Evolutionary conservation across 2,329 filamentous ascomycete genomes (phyloP), one percentile per base, ranked within the genome.

Genomic region (Gnomoniopsis smithogilvyi): DNA sequence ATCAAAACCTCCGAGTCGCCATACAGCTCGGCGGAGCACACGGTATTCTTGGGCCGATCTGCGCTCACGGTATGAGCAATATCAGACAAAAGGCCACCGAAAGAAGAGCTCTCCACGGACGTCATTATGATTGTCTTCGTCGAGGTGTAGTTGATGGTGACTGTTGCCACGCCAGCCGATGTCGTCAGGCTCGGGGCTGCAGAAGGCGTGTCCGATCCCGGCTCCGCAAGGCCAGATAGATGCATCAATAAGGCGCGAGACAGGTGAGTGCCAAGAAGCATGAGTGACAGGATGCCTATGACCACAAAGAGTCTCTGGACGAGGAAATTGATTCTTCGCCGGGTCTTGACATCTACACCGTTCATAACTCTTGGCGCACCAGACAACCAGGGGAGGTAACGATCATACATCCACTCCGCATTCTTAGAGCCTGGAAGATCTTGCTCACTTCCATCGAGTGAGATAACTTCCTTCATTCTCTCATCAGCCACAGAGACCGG

Each of bases 1-100:
- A 87, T 76, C 53, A 85, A 68, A 33, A 87, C 78, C 60, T 83
- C 78, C 56, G 79, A 78, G 56, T 75, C 73, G 58, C 78, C 75
- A 60, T 75, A 67, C 15, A 78, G 66, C 57, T 79, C 73, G 14
- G 76, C 79, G 2, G 76, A 76, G 67, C 80, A 83, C n/a, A 76
- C 64, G 6, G 69, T 68, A 52, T 68, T 70, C 60, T 70, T 69
- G 26, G 67, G 62, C 33, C 72, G 65, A 17, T 69, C 65, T 21
- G 64, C 51, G 26, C 66, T 59, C 19, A 59, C 59, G 46, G 58
- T 61, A 50, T 69, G 67, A 3, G 68, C 62, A 34, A 67, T 73
- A 57, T 76, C 76, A 47, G 73, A 74, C 46, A 76, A 71, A 15
- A 78, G 74, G 43, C 76, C 73, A 21, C 76, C 70, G 36, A 78